phyloP scores from a whole-genome alignment of 1,139 yeast species.

The Meyerozyma guilliermondii region DNA sequence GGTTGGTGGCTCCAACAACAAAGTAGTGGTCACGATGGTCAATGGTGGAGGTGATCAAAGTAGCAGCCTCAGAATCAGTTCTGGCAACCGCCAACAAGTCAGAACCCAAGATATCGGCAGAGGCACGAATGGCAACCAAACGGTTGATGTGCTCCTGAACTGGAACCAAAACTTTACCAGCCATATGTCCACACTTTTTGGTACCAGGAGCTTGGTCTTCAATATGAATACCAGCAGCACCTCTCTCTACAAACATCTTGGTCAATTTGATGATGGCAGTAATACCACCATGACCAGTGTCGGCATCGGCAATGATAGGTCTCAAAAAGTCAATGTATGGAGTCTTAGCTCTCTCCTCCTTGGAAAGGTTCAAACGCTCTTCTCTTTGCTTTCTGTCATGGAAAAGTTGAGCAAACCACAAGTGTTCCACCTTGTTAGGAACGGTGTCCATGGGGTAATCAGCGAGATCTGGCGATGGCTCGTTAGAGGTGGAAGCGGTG shows the following conservation, averaged over 20 bases:
- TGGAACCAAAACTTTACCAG: slow-evolving; percentile 96
- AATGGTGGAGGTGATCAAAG: slow-evolving; percentile 86
- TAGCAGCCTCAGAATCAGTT: slow-evolving; percentile 97
- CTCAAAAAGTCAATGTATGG: slow-evolving; percentile 78
- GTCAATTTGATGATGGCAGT: slow-evolving; percentile 95
- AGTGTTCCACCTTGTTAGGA: slow-evolving; percentile 96
- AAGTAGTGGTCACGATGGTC: slow-evolving; percentile 94
- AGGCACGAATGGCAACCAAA: slow-evolving; percentile 88
- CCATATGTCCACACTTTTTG: slow-evolving; percentile 98
- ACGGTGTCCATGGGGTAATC: slow-evolving; percentile 99
- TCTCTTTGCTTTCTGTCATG: slow-evolving; percentile 96
- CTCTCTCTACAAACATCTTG: slow-evolving; percentile 94
- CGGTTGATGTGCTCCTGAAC: slow-evolving; percentile 96
- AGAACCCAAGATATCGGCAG: slow-evolving; percentile 90
- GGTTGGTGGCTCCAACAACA: slow-evolving; percentile 86
- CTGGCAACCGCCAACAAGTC: slow-evolving; percentile 87
- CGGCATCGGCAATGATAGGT: slow-evolving; percentile 96
- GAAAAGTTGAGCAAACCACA: slow-evolving; percentile 94
- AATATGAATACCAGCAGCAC: slow-evolving; percentile 98
- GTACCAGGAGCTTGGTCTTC: slow-evolving; percentile 99
- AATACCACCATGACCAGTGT: slow-evolving; percentile 98
- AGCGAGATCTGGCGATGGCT: slow-evolving; percentile 97
- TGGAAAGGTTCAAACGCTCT: slow-evolving; percentile 62
- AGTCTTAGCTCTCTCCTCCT: slow-evolving; percentile 57
- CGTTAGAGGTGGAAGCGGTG: slow-evolving; percentile 94